phyloP scores from a whole-genome alignment of 768 basidiomycete species.

The Auriculariales sp. region DNA sequence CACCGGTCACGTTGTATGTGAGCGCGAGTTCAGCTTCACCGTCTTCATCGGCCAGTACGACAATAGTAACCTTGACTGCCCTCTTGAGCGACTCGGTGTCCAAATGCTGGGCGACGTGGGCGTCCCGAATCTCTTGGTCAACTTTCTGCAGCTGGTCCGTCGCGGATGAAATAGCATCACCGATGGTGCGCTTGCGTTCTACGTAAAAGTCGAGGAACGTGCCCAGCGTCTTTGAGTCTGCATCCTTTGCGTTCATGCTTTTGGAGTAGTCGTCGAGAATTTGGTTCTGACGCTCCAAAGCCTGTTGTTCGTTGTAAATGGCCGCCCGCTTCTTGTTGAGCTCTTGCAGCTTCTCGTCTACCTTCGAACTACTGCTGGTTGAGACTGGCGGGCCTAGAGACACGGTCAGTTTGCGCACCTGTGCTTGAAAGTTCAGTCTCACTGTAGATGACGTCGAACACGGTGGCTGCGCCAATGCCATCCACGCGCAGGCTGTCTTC shows the following conservation, averaged over 20 bases:
- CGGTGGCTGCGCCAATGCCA: constrained; percentile 30
- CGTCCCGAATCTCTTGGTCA: constrained; percentile 23
- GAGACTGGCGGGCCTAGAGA: too few relatives aligned
- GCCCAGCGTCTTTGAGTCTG: constrained; percentile 12
- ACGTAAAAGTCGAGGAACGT: constrained; percentile 29
- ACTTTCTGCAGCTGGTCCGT: constrained; percentile 27
- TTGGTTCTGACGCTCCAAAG: constrained; percentile 26
- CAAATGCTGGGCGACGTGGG: constrained; percentile 11
- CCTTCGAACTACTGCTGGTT: too few relatives aligned
- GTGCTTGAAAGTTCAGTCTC: too few relatives aligned
- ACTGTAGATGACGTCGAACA: constrained; percentile 42
- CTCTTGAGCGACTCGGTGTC: constrained; percentile 7
- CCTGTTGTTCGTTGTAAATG: constrained; percentile 1
- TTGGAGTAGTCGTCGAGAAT: constrained; percentile 30
- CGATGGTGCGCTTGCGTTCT: constrained; percentile 20
- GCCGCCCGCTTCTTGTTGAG: not conserved
- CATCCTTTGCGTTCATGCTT: constrained; percentile 24
- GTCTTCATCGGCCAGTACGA: constrained; percentile 26
- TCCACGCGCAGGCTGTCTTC: constrained; percentile 38
- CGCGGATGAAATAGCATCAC: constrained; percentile 19
- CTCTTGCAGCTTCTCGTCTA: constrained; percentile 1
- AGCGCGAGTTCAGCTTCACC: constrained; percentile 28
- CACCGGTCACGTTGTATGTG: constrained; percentile 41
- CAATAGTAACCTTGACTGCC: constrained; percentile 22
- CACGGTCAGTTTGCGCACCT: too few relatives aligned